These are phyloP conservation scores for Saccharomycopsis olivae DNA, from an alignment of 805 yeast species.

Conservation along the genomic window DNA sequence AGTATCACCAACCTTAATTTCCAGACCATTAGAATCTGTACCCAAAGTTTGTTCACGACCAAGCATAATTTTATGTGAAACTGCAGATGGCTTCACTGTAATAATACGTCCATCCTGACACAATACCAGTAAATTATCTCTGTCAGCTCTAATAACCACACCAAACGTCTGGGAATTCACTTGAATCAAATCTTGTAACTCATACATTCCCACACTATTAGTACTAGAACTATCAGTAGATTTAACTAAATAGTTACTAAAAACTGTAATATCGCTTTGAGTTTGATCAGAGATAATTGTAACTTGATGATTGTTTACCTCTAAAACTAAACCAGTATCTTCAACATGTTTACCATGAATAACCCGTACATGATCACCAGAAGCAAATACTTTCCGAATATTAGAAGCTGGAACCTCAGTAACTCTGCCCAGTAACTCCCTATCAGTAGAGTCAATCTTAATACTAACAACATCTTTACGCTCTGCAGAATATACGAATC, in stretches of 20 bases:
- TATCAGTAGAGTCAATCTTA: slow-evolving; percentile 33
- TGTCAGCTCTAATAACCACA: slow-evolving; percentile 81
- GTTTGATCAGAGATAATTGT: slow-evolving; percentile 86
- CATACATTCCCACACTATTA: slow-evolving; percentile 67
- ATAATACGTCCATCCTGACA: slow-evolving; percentile 72
- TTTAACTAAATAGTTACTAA: slow-evolving; percentile 81
- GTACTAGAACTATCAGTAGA: slow-evolving; percentile 81
- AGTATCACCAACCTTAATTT: slow-evolving; percentile 82
- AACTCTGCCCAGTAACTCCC: slow-evolving; percentile 41
- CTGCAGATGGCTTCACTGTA: slow-evolving; percentile 68
- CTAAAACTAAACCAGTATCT: slow-evolving; percentile 90
- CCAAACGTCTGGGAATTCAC: slow-evolving; percentile 81
- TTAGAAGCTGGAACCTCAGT: slow-evolving; percentile 73
- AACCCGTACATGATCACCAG: slow-evolving; percentile 94
- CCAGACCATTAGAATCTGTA: slow-evolving; percentile 76
- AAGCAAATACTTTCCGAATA: slow-evolving; percentile 72
- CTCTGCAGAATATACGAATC: slow-evolving; percentile 57
- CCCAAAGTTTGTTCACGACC: slow-evolving; percentile 69
- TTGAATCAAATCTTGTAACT: slow-evolving; percentile 82
- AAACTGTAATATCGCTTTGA: slow-evolving; percentile 79
- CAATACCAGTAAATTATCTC: slow-evolving; percentile 71
- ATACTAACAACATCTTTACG: slow-evolving; percentile 40
- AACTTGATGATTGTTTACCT: slow-evolving; percentile 73
- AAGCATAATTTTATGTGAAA: slow-evolving; percentile 62
- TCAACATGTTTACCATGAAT: slow-evolving; percentile 85